Evolutionary conservation across 2,329 filamentous ascomycete genomes (phyloP).

Genomic region (Penicillium sp.): DNA sequence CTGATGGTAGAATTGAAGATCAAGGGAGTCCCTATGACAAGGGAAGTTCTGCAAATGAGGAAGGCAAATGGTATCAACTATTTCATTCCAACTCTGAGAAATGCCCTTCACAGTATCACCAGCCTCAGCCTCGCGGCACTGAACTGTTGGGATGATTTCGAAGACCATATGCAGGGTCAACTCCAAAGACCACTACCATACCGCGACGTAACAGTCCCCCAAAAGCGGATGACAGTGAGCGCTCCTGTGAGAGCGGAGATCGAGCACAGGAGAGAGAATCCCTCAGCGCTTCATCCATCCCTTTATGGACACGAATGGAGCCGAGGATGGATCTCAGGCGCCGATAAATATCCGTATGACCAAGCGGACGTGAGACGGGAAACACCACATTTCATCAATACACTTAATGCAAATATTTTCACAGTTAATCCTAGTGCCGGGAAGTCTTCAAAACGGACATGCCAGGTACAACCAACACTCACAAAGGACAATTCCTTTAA

Average conservation of each 20-base stretch:
- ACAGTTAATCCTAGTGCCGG: background rate
- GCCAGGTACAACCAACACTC: constrained; percentile 7
- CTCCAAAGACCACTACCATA: constrained; percentile 19
- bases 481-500: background rate
- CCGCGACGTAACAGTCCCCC: constrained; percentile 25
- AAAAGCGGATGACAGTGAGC: constrained; percentile 14
- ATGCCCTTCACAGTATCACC: constrained; percentile 30
- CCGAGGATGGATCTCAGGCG: constrained; percentile 20
- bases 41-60: constrained; percentile 22
- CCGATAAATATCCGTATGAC: constrained; percentile 30
- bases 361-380: constrained; percentile 22
- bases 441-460: background rate
- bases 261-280: background rate
- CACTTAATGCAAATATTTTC: constrained; percentile 27
- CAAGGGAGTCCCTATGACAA: background rate
- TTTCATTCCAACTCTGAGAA: constrained; percentile 32
- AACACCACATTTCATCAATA: constrained; percentile 15
- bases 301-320: constrained; percentile 29
- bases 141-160: constrained; percentile 33
- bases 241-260: constrained; percentile 2
- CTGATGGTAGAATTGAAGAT: constrained; percentile 21
- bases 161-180: constrained; percentile 16
- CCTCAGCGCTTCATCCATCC: background rate
- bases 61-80: constrained; percentile 26
- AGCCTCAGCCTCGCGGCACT: constrained; percentile 32